These are phyloP conservation scores for Durio zibethinus DNA, from an alignment of 345 rosid species.

Conservation along the genomic window DNA sequence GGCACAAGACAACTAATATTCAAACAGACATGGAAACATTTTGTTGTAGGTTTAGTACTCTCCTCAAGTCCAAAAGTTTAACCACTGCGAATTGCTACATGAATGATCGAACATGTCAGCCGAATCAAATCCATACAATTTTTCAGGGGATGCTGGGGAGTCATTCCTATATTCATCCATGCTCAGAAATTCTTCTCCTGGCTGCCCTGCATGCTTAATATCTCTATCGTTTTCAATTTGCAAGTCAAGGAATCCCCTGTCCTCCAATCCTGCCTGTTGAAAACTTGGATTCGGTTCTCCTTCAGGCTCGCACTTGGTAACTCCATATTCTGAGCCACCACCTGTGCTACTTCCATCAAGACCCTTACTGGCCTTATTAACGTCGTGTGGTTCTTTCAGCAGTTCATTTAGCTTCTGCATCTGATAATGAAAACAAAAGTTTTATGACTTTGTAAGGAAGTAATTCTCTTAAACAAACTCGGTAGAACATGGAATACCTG, in stretches of 20 bases:
- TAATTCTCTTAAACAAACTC: background rate
- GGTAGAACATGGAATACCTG: conserved; percentile 40
- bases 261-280: conserved; percentile 13
- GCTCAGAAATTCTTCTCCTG: conserved; percentile 24
- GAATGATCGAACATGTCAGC: conserved; percentile 42
- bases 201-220: conserved; percentile 26
- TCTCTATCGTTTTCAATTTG: conserved; percentile 24
- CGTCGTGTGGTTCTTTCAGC: conserved; percentile 26
- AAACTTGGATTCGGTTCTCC: conserved; percentile 7
- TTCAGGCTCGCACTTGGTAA: conserved; percentile 29
- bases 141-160: conserved; percentile 39
- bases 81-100: conserved; percentile 40
- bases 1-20: background rate
- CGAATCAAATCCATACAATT: conserved; percentile 39
- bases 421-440: conserved; percentile 28
- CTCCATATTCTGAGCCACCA: conserved; percentile 29
- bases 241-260: conserved; percentile 16
- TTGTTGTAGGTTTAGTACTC: background rate
- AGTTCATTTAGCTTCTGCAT: conserved; percentile 47
- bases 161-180: conserved; percentile 36
- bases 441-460: background rate
- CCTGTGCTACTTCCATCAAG: conserved; percentile 22
- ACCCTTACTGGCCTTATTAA: conserved; percentile 20
- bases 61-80: conserved; percentile 51
- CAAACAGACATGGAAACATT: conserved; percentile 1